Percentiles rank a stretch among this genome's conserved stretches.
Conservation (phyloP, 1,284 basidiomycete species). For the Tausonia pullulans region DNA sequence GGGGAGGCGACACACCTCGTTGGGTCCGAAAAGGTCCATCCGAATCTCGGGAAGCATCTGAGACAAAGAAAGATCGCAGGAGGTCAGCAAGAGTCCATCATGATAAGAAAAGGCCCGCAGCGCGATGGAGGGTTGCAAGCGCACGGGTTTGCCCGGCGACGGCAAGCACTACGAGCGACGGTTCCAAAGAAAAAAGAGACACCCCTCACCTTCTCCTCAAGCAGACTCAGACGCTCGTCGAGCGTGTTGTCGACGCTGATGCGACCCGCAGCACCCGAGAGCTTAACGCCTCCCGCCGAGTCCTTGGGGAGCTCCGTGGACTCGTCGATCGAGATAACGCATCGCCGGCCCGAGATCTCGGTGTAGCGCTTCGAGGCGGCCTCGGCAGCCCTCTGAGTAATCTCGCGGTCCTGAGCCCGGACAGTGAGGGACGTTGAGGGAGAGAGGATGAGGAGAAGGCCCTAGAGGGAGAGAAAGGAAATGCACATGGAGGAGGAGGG, state of each 20-base stretch:
- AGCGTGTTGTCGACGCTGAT: conserved; percentile 87
- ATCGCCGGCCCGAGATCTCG: conserved; percentile 60
- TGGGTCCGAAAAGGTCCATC: conserved; percentile 68
- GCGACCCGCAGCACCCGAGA: conserved; percentile 56
- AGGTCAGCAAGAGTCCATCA: too few species aligned
- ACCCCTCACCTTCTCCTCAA: conserved; percentile 74
- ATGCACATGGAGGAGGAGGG: too few species aligned
- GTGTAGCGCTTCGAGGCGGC: conserved; percentile 54
- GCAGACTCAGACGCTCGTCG: conserved; percentile 69
- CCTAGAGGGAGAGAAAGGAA: conserved; percentile 26
- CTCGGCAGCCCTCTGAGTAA: conserved; percentile 49
- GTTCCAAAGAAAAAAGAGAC: neutral
- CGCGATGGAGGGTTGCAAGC: neutral
- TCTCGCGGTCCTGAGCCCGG: conserved; percentile 51
- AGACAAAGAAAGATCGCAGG: too few species aligned
- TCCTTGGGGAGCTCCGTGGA: conserved; percentile 52
- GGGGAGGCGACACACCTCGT: conserved; percentile 28
- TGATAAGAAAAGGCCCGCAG: neutral
- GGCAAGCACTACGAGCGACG: neutral
- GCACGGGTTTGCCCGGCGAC: neutral
- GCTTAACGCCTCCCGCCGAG: conserved; percentile 68
- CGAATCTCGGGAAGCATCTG: conserved; percentile 89
- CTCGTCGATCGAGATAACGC: conserved; percentile 51
- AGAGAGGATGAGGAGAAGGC: conserved; percentile 55
- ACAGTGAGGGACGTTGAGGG: conserved; percentile 49